A percentile compares a stretch with the other conserved stretches of the same genome.
Conservation (phyloP, 2,329 filamentous ascomycete species). For the Biscogniauxia sp. region DNA sequence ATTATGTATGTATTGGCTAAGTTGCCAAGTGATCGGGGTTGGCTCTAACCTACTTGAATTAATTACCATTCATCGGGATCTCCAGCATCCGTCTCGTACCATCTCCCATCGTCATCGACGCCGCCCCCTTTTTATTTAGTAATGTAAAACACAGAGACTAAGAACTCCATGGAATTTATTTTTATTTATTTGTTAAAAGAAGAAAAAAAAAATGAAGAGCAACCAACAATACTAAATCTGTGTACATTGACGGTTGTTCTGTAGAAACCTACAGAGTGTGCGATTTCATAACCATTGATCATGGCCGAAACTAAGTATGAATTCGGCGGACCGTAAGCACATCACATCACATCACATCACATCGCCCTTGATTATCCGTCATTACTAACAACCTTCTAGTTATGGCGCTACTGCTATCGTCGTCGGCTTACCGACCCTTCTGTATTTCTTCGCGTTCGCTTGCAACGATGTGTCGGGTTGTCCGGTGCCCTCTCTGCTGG, state of each 20-base stretch:
- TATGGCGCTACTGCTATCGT: constrained; percentile 75
- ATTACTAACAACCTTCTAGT: constrained; percentile 41
- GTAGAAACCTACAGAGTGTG: neutral
- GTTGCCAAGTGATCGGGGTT: neutral
- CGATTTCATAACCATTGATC: neutral
- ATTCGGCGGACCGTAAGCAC: constrained; percentile 24
- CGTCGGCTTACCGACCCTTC: constrained; percentile 73
- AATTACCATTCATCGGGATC: neutral
- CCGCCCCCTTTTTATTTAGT: neutral
- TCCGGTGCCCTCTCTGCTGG: constrained; percentile 74
- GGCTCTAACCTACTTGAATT: too few species aligned
- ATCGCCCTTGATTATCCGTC: neutral
- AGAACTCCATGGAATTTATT: neutral
- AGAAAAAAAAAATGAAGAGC: too few species aligned
- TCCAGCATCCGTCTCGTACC: neutral
- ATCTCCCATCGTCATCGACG: neutral
- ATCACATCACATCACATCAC: too few species aligned
- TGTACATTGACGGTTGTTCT: neutral
- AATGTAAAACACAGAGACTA: neutral
- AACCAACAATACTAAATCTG: neutral
- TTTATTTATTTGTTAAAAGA: too few species aligned
- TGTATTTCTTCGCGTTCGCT: constrained; percentile 77
- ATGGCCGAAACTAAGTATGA: constrained; percentile 16
- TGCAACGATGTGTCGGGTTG: constrained; percentile 95
- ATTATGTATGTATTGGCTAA: too few species aligned